Percentiles rank a stretch among this genome's conserved stretches.
Evolutionary conservation across 2,329 filamentous ascomycete genomes (phyloP).

Genomic region (Talaromyces marneffei): DNA sequence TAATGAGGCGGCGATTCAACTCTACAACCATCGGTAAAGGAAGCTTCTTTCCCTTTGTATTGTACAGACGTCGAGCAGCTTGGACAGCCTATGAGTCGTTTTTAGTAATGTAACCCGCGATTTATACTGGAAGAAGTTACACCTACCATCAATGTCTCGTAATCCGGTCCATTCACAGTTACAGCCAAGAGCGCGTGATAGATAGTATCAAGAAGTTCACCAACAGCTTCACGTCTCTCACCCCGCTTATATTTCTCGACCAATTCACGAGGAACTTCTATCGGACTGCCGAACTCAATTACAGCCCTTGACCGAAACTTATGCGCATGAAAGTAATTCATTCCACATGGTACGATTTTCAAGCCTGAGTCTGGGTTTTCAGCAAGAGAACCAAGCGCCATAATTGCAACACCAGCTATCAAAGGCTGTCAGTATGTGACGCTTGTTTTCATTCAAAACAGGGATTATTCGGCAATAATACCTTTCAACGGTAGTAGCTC

Average conservation of each 20-base stretch:
- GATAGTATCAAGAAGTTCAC: slow-evolving; percentile 75
- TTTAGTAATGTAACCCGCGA: background rate
- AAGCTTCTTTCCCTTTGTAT: slow-evolving; percentile 87
- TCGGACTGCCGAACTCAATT: slow-evolving; percentile 85
- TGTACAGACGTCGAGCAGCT: slow-evolving; percentile 87
- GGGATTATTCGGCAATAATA: slow-evolving; percentile 22
- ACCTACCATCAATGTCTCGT: slow-evolving; percentile 82
- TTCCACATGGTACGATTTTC: slow-evolving; percentile 92
- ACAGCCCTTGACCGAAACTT: slow-evolving; percentile 96
- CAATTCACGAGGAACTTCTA: slow-evolving; percentile 75
- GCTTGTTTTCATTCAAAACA: background rate
- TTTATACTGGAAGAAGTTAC: background rate
- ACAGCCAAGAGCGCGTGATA: slow-evolving; percentile 80
- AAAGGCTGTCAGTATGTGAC: background rate
- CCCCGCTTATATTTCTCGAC: slow-evolving; percentile 80
- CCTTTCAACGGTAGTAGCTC: slow-evolving; percentile 83
- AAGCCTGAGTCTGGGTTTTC: slow-evolving; percentile 80
- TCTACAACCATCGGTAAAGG: slow-evolving; percentile 90
- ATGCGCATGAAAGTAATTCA: slow-evolving; percentile 99
- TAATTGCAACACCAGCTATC: slow-evolving; percentile 85
- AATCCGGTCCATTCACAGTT: slow-evolving; percentile 87
- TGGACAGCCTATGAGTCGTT: slow-evolving; percentile 65
- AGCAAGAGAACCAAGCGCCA: slow-evolving; percentile 86
- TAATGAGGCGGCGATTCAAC: slow-evolving; percentile 81
- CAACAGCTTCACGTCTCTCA: slow-evolving; percentile 79